Base-by-base conservation (phyloP, 176 grass and related monocot species). In the Oryza coarctata region DNA sequence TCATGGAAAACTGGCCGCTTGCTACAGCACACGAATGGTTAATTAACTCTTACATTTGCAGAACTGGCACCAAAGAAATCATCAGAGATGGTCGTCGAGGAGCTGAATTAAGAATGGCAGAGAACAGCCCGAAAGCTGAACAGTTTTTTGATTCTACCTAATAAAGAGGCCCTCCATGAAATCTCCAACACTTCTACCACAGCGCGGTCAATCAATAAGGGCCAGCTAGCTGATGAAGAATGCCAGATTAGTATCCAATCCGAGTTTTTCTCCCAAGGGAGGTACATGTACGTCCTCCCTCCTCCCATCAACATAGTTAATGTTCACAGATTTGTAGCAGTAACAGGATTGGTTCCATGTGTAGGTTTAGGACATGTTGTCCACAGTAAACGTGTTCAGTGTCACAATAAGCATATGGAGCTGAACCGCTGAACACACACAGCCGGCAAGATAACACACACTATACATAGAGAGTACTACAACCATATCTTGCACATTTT, bases 121-220 rank as follows among this genome's bases (percentile, higher is more conserved):
- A 40, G 62, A 67, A 47, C 18, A 7, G 26, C 68, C 55, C 26
- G 55, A 45, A 68, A 44, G 30, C 50, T 33, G 7, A 30, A 9
- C 31, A 10, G 14, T 39, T 49, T 49, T 75, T 78, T 4, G 62
- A 34, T 33, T 25, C 79, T 35, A 63, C 49, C 58, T 25, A 75
- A 34, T 73, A 70, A 63, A 75, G 62, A 75, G 71, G 70, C 40
- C 50, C 18, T 81, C 64, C 52, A 68, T 76, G 87, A 45, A 74
- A 85, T 89, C 38, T 52, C 82, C 63, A 61, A 6, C 29, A 14
- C n/a, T 44, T 63, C 68, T 32, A 44, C 74, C 81, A 44, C 39
- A 36, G 41, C 25, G 32, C 67, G 57, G 64, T 78, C 58, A 80
- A 34, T 80, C 73, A 78, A 73, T 60, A 39, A 68, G 43, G 27